phyloP scores from a whole-genome alignment of 805 yeast genomes.

The Candida hispaniensis region DNA sequence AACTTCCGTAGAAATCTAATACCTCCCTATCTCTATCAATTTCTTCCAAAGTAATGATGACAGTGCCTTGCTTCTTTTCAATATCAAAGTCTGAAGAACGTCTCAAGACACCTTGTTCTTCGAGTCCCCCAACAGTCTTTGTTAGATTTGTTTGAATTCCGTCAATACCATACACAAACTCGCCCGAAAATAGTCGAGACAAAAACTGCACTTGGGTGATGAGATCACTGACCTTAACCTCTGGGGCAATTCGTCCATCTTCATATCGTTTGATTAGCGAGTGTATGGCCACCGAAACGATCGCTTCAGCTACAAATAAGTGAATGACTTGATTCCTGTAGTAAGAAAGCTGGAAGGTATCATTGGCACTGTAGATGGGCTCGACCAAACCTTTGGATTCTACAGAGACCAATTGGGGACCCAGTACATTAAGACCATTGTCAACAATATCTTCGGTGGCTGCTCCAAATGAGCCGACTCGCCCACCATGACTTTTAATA shows the following conservation, averaged over 20 bases:
- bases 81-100: constrained; percentile 19
- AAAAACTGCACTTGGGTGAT: constrained; percentile 28
- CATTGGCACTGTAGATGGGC: constrained; percentile 34
- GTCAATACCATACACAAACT: constrained; percentile 32
- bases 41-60: constrained; percentile 17
- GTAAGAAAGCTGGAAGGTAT: constrained; percentile 45
- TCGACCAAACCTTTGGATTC: constrained; percentile 29
- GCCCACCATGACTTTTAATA: constrained; percentile 31
- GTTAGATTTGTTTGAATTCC: constrained; percentile 29
- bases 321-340: constrained; percentile 50
- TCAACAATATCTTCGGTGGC: constrained; percentile 29
- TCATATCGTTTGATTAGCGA: constrained; percentile 25
- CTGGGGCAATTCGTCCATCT: constrained; percentile 19
- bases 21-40: constrained; percentile 24
- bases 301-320: constrained; percentile 41
- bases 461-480: constrained; percentile 30
- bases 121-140: constrained; percentile 25
- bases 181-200: constrained; percentile 31
- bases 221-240: constrained; percentile 25
- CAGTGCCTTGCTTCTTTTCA: constrained; percentile 18
- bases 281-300: constrained; percentile 35
- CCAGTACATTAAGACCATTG: constrained; percentile 33
- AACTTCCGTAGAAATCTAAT: constrained; percentile 34
- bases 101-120: constrained; percentile 26
- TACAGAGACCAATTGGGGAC: constrained; percentile 29